phyloP scores from a whole-genome alignment of 1,284 basidiomycete genomes.

The Cutaneotrichosporon mucoides region DNA sequence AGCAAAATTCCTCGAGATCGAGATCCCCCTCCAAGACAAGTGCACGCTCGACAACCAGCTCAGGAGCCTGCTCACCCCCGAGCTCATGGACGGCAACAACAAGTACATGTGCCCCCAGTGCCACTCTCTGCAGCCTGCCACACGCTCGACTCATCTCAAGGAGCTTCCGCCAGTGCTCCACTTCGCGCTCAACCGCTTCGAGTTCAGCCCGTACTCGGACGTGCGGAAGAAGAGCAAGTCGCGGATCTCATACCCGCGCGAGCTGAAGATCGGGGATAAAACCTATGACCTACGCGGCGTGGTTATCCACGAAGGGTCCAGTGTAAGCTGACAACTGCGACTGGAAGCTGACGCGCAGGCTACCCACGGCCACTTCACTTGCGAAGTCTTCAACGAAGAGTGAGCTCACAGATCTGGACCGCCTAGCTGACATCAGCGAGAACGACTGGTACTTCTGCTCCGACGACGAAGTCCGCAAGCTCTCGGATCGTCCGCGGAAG shows the following conservation, averaged over 20 bases:
- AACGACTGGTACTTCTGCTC: conserved; percentile 84
- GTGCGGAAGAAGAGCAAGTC: conserved; percentile 80
- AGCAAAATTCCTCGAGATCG: conserved; percentile 71
- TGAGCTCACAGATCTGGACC: conserved; percentile 47
- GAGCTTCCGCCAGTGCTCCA: conserved; percentile 74
- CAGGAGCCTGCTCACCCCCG: conserved; percentile 59
- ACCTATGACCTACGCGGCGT: conserved; percentile 75
- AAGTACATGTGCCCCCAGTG: conserved; percentile 77
- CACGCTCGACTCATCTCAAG: conserved; percentile 64
- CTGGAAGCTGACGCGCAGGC: conserved; percentile 55
- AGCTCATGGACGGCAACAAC: conserved; percentile 74
- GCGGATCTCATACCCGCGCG: conserved; percentile 65
- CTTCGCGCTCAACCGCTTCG: conserved; percentile 82
- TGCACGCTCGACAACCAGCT: conserved; percentile 69
- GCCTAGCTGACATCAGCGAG: conserved; percentile 52
- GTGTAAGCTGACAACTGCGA: conserved; percentile 28
- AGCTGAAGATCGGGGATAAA: conserved; percentile 55
- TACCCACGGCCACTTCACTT: conserved; percentile 88
- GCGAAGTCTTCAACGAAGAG: conserved; percentile 74
- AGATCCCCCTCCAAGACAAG: conserved; percentile 73
- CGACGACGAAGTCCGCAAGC: conserved; percentile 58
- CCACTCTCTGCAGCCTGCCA: conserved; percentile 66
- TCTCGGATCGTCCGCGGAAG: conserved; percentile 20
- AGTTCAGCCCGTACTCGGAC: conserved; percentile 70
- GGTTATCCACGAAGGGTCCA: conserved; percentile 71